Base-by-base conservation (phyloP, 306 rosid genomes). In the Cajanus cajan region DNA sequence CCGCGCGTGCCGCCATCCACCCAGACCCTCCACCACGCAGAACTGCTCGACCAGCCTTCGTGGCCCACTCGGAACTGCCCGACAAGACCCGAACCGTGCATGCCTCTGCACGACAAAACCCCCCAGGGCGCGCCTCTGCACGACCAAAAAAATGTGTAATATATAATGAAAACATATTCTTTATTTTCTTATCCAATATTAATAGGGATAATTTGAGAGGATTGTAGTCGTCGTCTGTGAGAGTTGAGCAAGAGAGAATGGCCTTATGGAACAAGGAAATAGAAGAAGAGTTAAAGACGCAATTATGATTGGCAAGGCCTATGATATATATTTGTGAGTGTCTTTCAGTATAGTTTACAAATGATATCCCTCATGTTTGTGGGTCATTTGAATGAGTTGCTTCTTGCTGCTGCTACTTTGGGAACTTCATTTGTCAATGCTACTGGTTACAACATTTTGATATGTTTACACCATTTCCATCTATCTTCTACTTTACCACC, bases 261-360 rank as follows among this genome's bases (percentile, higher is more conserved):
- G 37, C 4, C 37, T 3, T 33, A 11, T 64, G 80, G 80, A 64
- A 62, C 28, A 70, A 80, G 47, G 78, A 78, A 24, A 51, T 70
- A 14, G 74, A 1, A 0, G 84, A 77, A 3, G 97, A 92, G 82
- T 70, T 80, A 44, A 86, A 87, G 87, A 87, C 81, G 86, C 95
- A 92, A 82, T 18, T 90, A 78, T 90, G 95, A 92, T 73, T 92
- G 5, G 95, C 93, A 47, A 90, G 87, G 40, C 95, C 97, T 15
- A 66, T 89, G 74, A 66, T 89, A n/a, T n/a, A n/a, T n/a, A 0
- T 65, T 76, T 24, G 95, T 87, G 63, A 68, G 66, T 72, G 19
- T 72, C 4, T 73, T 22, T 73, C 78, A 73, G 39, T 48, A 47
- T 22, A 57, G 81, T 66, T 37, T 83, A 19, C 81, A 68, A 24